phyloP scores from a whole-genome alignment of 768 basidiomycete genomes.

The Lyophyllum decastes region DNA sequence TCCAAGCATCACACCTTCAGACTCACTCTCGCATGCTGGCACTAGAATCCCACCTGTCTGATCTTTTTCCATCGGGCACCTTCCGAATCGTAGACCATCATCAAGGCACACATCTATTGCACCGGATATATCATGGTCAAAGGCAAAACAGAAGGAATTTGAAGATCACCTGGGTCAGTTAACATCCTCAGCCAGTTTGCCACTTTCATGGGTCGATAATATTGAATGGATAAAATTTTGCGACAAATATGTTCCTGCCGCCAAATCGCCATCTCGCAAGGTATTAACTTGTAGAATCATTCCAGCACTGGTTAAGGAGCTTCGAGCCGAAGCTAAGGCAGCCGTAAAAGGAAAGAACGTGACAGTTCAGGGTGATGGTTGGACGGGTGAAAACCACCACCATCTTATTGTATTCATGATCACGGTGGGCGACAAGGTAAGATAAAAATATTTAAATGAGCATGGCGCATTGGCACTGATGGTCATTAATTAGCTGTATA shows the following conservation, averaged over 20 bases:
- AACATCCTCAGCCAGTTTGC: conserved; percentile 8
- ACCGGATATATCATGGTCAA: too few relatives aligned
- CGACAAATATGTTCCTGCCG: conserved; percentile 20
- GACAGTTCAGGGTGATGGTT: conserved; percentile 27
- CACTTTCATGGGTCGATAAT: conserved; percentile 25
- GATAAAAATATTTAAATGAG: too few relatives aligned
- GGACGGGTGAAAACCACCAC: conserved; percentile 27
- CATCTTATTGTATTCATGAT: conserved; percentile 29
- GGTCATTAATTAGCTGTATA: conserved; percentile 5
- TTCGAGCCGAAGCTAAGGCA: conserved; percentile 1
- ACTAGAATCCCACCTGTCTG: too few relatives aligned
- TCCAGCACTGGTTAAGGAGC: neutral
- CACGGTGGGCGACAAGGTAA: conserved; percentile 2
- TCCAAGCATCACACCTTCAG: too few relatives aligned
- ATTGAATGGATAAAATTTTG: conserved; percentile 19
- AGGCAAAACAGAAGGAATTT: too few relatives aligned
- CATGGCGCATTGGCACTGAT: neutral
- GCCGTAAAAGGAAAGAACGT: conserved; percentile 8
- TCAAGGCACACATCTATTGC: too few relatives aligned
- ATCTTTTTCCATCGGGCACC: too few relatives aligned
- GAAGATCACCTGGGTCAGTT: too few relatives aligned
- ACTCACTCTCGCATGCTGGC: too few relatives aligned
- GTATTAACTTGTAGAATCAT: conserved; percentile 2
- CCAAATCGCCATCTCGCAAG: conserved; percentile 4
- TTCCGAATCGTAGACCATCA: too few relatives aligned